These are phyloP conservation scores for Phellinidium pouzarii DNA, from an alignment of 1,284 basidiomycete species.

Conservation along the genomic window DNA sequence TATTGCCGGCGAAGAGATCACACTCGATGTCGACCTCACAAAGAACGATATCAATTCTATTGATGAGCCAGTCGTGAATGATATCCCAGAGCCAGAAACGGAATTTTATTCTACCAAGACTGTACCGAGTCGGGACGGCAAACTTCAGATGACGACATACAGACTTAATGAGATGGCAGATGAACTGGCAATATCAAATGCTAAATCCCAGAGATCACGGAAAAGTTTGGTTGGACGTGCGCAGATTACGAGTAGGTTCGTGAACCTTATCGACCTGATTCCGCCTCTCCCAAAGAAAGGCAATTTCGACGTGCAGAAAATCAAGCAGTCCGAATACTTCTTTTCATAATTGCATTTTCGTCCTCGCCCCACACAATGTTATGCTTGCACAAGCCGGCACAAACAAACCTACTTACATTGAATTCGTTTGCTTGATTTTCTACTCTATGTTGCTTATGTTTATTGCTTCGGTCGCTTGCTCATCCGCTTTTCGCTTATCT, in stretches of 20 bases:
- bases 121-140: too few relatives aligned
- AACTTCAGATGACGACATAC: too few relatives aligned
- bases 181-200: neutral
- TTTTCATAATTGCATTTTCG: slow-evolving; percentile 55
- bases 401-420: neutral
- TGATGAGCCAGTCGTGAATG: too few relatives aligned
- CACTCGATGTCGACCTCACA: slow-evolving; percentile 2
- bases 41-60: slow-evolving; percentile 9
- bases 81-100: too few relatives aligned
- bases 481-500: neutral
- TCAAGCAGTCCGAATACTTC: slow-evolving; percentile 84
- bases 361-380: neutral
- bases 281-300: slow-evolving; percentile 86
- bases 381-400: too few relatives aligned
- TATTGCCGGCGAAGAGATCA: slow-evolving; percentile 6
- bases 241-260: slow-evolving; percentile 46
- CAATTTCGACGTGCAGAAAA: slow-evolving; percentile 79
- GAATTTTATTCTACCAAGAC: too few relatives aligned
- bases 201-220: too few relatives aligned
- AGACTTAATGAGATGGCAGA: neutral
- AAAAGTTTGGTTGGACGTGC: too few relatives aligned
- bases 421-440: neutral
- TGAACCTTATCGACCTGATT: slow-evolving; percentile 71
- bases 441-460: neutral
- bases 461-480: slow-evolving; percentile 7